A percentile compares a stretch with the other conserved stretches of the same genome.
phyloP scores from a whole-genome alignment of 2,329 filamentous ascomycete genomes.

The Pseudogymnoascus verrucosus region DNA sequence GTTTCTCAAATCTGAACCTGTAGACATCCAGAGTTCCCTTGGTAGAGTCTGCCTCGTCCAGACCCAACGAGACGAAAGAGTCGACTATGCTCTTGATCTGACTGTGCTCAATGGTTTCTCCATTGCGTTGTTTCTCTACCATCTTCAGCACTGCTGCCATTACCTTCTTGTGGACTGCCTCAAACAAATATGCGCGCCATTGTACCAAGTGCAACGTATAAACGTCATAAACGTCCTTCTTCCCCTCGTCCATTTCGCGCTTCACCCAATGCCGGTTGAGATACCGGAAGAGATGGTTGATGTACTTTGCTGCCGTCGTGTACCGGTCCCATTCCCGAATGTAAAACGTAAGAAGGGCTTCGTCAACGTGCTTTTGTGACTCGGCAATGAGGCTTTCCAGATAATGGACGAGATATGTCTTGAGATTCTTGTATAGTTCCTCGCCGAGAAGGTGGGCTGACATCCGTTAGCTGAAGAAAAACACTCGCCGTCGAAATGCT shows the following conservation, averaged over 20 bases:
- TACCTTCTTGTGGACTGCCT: constrained; percentile 73
- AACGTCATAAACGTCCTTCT: constrained; percentile 96
- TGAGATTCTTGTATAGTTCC: constrained; percentile 88
- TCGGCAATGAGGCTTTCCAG: constrained; percentile 60
- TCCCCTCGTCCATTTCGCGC: constrained; percentile 95
- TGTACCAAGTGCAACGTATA: constrained; percentile 94
- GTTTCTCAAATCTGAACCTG: constrained; percentile 81
- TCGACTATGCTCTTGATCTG: constrained; percentile 97
- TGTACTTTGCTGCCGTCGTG: constrained; percentile 91
- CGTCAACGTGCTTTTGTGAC: constrained; percentile 76
- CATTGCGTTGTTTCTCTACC: constrained; percentile 93
- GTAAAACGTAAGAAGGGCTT: constrained; percentile 85
- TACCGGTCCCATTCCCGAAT: constrained; percentile 96
- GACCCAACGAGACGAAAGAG: constrained; percentile 87
- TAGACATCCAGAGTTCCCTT: constrained; percentile 97
- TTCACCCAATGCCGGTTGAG: constrained; percentile 99
- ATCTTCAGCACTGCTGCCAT: constrained; percentile 93
- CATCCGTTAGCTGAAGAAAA: constrained; percentile 16
- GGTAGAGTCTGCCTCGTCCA: constrained; percentile 86
- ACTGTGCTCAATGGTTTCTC: constrained; percentile 92
- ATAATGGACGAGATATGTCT: constrained; percentile 73
- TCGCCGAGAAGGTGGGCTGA: constrained; percentile 88
- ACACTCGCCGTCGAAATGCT: constrained; percentile 15
- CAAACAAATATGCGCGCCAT: constrained; percentile 89
- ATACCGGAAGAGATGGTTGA: constrained; percentile 94